phyloP scores from a whole-genome alignment of 257 asterid species.

The Solanum piurae region DNA sequence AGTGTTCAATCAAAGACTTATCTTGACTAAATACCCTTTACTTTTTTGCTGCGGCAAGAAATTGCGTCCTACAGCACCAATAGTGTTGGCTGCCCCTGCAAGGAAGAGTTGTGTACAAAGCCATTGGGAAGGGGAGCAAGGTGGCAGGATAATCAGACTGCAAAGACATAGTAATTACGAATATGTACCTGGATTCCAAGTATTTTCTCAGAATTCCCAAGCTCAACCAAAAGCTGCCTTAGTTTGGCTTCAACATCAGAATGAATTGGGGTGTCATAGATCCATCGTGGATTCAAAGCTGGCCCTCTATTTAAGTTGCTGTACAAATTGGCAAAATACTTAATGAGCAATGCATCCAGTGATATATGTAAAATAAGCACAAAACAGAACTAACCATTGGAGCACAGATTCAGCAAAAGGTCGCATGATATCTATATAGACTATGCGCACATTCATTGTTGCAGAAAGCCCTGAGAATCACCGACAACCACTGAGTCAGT shows the following conservation, averaged over 20 bases:
- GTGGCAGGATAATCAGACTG: background rate
- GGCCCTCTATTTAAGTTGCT: conserved; percentile 71
- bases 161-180: background rate
- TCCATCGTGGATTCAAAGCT: conserved; percentile 56
- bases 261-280: conserved; percentile 62
- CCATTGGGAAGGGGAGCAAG: background rate
- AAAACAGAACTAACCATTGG: conserved; percentile 43
- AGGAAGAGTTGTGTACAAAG: background rate
- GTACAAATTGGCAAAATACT: conserved; percentile 22
- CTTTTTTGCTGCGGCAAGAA: background rate
- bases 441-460: conserved; percentile 69
- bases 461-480: conserved; percentile 80
- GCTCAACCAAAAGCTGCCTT: conserved; percentile 70
- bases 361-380: background rate
- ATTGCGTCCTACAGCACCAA: background rate
- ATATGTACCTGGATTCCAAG: conserved; percentile 85
- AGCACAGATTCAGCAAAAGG: conserved; percentile 96
- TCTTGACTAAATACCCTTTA: background rate
- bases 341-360: conserved; percentile 13
- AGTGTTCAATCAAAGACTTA: background rate
- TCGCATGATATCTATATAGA: conserved; percentile 82
- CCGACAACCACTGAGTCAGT: conserved; percentile 10
- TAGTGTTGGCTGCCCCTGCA: background rate
- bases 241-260: conserved; percentile 81
- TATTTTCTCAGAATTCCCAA: conserved; percentile 77